These are phyloP conservation scores for Plasmodium chabaudi DNA, from an alignment of 169 alveolate species.

Conservation along the genomic window DNA sequence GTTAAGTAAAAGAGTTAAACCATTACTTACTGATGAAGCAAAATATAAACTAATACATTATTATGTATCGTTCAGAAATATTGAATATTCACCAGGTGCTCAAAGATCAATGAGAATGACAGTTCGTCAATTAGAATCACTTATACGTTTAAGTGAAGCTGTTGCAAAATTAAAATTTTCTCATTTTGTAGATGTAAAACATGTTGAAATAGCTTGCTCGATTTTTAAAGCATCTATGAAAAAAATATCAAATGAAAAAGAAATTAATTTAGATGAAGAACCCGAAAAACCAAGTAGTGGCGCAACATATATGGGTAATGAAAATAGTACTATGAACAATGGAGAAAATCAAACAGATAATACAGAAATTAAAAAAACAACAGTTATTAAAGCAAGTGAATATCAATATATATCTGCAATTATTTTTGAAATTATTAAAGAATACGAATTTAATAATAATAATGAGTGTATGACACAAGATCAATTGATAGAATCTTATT, in stretches of 20 bases:
- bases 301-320: slow-evolving; percentile 14
- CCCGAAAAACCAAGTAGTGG: slow-evolving; percentile 16
- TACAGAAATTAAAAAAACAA: slow-evolving; percentile 32
- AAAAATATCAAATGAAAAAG: slow-evolving; percentile 81
- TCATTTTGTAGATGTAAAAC: slow-evolving; percentile 90
- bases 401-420: slow-evolving; percentile 84
- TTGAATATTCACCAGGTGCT: slow-evolving; percentile 89
- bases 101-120: slow-evolving; percentile 95
- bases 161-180: slow-evolving; percentile 95
- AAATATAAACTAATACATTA: slow-evolving; percentile 92
- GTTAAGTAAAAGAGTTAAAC: slow-evolving; percentile 93
- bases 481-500: slow-evolving; percentile 83
- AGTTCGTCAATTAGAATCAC: slow-evolving; percentile 96
- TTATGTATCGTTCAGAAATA: slow-evolving; percentile 93
- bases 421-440: slow-evolving; percentile 83
- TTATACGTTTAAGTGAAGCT: slow-evolving; percentile 96
- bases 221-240: slow-evolving; percentile 91
- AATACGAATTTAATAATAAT: slow-evolving; percentile 79
- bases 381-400: slow-evolving; percentile 78
- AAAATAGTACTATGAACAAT: slow-evolving; percentile 7
- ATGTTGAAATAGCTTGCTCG: slow-evolving; percentile 95
- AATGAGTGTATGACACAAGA: slow-evolving; percentile 78
- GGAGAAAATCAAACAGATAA: slow-evolving; percentile 6
- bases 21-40: slow-evolving; percentile 93
- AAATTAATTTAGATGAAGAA: slow-evolving; percentile 76